Percentiles rank a stretch among this genome's conserved stretches.
phyloP scores from a whole-genome alignment of 2,329 filamentous ascomycete species.

The Diaporthe destruens region DNA sequence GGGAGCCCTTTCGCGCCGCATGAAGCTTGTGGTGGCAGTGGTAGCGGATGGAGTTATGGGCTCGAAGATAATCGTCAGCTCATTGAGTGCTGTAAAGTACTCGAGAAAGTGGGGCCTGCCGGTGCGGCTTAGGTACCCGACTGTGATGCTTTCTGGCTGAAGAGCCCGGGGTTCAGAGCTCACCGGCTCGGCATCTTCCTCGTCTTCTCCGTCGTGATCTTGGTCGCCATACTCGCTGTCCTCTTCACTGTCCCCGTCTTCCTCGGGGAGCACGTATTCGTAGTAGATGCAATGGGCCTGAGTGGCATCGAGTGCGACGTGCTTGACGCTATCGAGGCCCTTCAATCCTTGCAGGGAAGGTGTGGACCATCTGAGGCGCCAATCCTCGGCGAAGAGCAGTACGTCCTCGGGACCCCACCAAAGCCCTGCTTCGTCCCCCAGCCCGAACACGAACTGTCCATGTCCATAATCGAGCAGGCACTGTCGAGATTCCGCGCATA shows the following conservation, averaged over 20 bases:
- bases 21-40: accelerated
- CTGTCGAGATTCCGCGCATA: conserved; percentile 4
- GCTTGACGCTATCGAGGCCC: not conserved
- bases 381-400: not conserved
- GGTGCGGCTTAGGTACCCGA: not conserved
- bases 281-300: not conserved
- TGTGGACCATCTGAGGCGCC: not conserved
- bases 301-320: not conserved
- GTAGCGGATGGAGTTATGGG: accelerated
- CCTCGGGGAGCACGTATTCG: not conserved
- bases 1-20: accelerated
- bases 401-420: conserved; percentile 8
- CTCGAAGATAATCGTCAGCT: not conserved
- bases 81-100: not conserved
- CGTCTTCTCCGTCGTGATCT: not conserved
- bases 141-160: not conserved
- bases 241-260: not conserved
- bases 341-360: not conserved
- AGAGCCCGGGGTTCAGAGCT: too few species aligned
- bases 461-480: not conserved
- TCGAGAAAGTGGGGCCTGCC: not conserved
- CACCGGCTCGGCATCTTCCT: not conserved
- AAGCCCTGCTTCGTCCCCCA: not conserved
- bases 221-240: not conserved
- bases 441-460: conserved; percentile 1